Evolutionary conservation across 2,329 filamentous ascomycete genomes (phyloP).

Genomic region (Ophiobolus disseminans): DNA sequence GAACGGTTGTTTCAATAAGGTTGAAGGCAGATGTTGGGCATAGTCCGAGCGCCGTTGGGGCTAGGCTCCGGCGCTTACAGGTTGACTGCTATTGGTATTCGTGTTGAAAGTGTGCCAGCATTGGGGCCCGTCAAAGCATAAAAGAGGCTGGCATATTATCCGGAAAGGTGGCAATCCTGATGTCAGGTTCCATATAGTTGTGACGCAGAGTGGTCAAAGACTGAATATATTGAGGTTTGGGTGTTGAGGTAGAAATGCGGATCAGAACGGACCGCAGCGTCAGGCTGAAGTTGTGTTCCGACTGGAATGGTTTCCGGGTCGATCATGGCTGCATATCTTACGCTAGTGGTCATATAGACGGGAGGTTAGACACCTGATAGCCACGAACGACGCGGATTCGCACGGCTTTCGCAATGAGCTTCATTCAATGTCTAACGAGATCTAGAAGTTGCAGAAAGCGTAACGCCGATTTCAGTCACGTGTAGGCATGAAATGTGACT

Average conservation of each 20-base stretch:
- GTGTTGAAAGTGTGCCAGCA: neutral
- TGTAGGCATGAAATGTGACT: no score
- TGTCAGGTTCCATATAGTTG: no score
- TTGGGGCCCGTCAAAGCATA: no score
- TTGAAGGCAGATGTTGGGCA: conserved; percentile 6
- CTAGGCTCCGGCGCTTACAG: conserved; percentile 6
- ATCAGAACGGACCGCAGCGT: neutral
- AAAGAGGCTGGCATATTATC: no score
- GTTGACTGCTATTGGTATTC: conserved; percentile 2
- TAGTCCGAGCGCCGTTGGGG: neutral
- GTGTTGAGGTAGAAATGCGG: neutral
- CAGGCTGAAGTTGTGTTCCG: neutral
- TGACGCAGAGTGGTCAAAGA: no score
- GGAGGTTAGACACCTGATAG: neutral
- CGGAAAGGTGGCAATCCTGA: no score
- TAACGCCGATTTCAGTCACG: conserved; percentile 24
- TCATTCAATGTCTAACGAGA: conserved; percentile 1
- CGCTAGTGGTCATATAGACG: neutral
- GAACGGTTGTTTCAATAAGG: conserved; percentile 8
- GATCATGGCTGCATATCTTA: neutral
- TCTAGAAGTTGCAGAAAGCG: conserved; percentile 5
- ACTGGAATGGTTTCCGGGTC: neutral
- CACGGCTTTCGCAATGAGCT: neutral
- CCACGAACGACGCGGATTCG: no score
- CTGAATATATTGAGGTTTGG: no score